Evolutionary conservation across 169 alveolate genomes (phyloP), one percentile per base, ranked within the genome.

Genomic region (Pseudocohnilembus persalinus): DNA sequence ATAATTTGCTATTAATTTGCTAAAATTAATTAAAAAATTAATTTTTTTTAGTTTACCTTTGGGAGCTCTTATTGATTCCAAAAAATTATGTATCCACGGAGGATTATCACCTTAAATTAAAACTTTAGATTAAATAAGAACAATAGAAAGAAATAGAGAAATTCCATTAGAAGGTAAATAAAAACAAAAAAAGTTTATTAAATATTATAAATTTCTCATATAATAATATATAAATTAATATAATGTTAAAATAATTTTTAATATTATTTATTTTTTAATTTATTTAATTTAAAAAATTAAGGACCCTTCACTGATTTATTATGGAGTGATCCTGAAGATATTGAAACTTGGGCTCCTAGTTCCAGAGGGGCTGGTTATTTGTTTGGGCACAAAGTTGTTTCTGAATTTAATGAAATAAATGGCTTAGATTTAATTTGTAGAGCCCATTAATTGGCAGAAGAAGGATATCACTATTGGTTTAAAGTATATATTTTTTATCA

Each of bases 251-350:
- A 49, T 49, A 49, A 11, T 49, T 11, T 49, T 49, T 4, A 49
- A 49, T 49, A 11, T 11, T 49, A 49, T 11, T 49, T 11, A 49
- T 11, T 4, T 4, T 49, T 49, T 11, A 49, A 4, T 49, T 49
- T 49, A 49, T 11, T 49, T 49, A 11, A 11, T 49, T n/a, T n/a
- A n/a, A n/a, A n/a, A n/a, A n/a, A 49, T 49, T 49, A 11, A 49
- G 68, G 76, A 29, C 76, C 76, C 15, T 90, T 95, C 34, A 92
- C 96, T 77, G 98, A 95, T 88, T 84, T 95, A 25, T 88, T 93
- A 90, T 95, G 98, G 97, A 86, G 95, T 73, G 98, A 95, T 74
- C 98, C 98, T 30, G 99, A 76, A 99, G 99, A 99, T 99, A 99
- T 31, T 96, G 97, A 64, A 95, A 98, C 74, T 35, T 93, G 96